Evolutionary conservation across 176 grass and related monocot species (phyloP).

Genomic region (Aegilops sharonensis): DNA sequence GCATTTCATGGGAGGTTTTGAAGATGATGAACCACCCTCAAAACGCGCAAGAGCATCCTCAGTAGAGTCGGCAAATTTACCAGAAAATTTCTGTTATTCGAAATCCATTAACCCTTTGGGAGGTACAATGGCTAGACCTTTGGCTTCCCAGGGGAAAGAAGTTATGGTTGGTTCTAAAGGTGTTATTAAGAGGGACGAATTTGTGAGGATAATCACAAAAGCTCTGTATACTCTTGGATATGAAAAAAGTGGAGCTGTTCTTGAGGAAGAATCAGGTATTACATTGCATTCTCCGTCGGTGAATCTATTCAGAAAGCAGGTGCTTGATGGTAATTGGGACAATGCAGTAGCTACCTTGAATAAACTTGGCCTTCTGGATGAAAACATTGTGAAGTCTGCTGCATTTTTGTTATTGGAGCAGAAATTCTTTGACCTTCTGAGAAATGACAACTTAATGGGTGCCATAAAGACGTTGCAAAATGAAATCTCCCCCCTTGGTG

Average conservation of each 20-base stretch:
- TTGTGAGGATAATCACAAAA: constrained; percentile 90
- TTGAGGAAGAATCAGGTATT: constrained; percentile 96
- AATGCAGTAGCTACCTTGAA: constrained; percentile 67
- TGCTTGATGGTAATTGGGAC: constrained; percentile 78
- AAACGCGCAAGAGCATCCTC: constrained; percentile 79
- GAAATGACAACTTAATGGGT: constrained; percentile 56
- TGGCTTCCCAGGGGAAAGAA: constrained; percentile 79
- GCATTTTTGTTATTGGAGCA: constrained; percentile 86
- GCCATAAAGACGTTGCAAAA: constrained; percentile 71
- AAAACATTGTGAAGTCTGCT: constrained; percentile 56
- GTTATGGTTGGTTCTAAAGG: constrained; percentile 76
- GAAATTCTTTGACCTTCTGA: constrained; percentile 84
- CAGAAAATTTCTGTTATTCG: constrained; percentile 48
- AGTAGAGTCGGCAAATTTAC: constrained; percentile 48
- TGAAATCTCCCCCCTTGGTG: constrained; percentile 76
- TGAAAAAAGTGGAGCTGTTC: constrained; percentile 70
- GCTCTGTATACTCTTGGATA: constrained; percentile 88
- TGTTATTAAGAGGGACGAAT: constrained; percentile 83
- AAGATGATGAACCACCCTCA: constrained; percentile 81
- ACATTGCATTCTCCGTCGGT: constrained; percentile 61
- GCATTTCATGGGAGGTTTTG: constrained; percentile 94
- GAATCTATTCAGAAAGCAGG: constrained; percentile 73
- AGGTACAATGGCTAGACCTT: constrained; percentile 80
- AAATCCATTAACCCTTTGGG: constrained; percentile 76
- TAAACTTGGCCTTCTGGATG: constrained; percentile 70